These are phyloP conservation scores for Solanum corneliomulleri DNA, from an alignment of 257 asterid genomes.

Conservation along the genomic window DNA sequence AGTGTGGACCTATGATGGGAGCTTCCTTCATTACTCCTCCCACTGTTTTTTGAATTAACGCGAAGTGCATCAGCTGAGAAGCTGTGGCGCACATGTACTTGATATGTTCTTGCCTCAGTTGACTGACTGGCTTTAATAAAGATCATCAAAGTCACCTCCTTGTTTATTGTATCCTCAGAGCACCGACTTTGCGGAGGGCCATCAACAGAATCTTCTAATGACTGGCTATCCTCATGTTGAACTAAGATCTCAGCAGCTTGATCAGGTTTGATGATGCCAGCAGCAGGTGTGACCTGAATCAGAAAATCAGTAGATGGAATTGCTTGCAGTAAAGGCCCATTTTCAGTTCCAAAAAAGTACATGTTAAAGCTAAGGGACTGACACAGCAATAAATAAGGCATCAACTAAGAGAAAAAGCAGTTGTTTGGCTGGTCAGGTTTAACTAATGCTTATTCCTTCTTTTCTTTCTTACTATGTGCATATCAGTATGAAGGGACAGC, in stretches of 20 bases:
- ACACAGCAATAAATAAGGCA: neutral
- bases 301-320: neutral
- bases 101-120: slow-evolving; percentile 28
- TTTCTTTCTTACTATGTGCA: neutral
- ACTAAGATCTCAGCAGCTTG: slow-evolving; percentile 43
- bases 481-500: neutral
- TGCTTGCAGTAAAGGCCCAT: neutral
- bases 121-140: slow-evolving; percentile 43
- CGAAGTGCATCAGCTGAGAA: slow-evolving; percentile 14
- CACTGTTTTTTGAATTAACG: slow-evolving; percentile 21
- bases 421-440: neutral
- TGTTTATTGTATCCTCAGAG: slow-evolving; percentile 66
- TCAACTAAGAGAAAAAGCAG: neutral
- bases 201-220: slow-evolving; percentile 45
- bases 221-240: slow-evolving; percentile 59
- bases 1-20: slow-evolving; percentile 14
- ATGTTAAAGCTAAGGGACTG: neutral
- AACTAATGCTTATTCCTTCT: neutral
- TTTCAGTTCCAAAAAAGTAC: neutral
- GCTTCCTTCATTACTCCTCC: slow-evolving; percentile 28
- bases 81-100: slow-evolving; percentile 35
- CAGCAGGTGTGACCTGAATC: slow-evolving; percentile 63
- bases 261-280: slow-evolving; percentile 50
- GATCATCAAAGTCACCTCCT: slow-evolving; percentile 51
- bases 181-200: slow-evolving; percentile 73